Percentiles rank a stretch among this genome's conserved stretches.
phyloP scores from a whole-genome alignment of 805 yeast species.

The Myxozyma neglecta region DNA sequence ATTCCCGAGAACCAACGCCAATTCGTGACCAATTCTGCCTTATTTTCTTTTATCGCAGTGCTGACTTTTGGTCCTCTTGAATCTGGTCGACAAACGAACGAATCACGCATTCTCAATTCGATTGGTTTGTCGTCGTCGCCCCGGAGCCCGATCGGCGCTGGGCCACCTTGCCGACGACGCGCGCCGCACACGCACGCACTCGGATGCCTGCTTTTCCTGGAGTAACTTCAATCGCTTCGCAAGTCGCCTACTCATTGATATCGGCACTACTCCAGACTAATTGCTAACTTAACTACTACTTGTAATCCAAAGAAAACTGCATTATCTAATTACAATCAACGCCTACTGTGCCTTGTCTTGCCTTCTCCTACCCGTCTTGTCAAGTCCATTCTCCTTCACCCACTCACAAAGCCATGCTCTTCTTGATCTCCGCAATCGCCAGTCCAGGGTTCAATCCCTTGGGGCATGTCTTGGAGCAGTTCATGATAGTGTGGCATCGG shows the following conservation, averaged over 20 bases:
- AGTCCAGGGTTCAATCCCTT: slow-evolving; percentile 97
- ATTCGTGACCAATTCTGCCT: too few species aligned
- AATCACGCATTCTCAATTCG: too few species aligned
- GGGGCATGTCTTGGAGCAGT: slow-evolving; percentile 97
- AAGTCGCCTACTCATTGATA: too few species aligned
- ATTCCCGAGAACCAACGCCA: too few species aligned
- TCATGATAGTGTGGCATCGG: slow-evolving; percentile 94
- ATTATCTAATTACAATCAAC: neutral
- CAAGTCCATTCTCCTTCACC: neutral
- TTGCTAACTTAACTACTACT: too few species aligned
- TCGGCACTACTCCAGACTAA: too few species aligned
- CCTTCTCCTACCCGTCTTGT: neutral
- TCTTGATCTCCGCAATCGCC: slow-evolving; percentile 97
- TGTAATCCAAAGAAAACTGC: too few species aligned
- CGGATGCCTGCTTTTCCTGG: neutral
- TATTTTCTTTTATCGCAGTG: too few species aligned
- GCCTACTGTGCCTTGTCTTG: neutral
- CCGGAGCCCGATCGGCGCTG: slow-evolving; percentile 3
- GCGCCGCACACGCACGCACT: neutral
- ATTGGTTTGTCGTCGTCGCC: neutral
- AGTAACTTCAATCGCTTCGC: neutral
- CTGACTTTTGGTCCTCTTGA: too few species aligned
- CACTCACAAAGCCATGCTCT: slow-evolving; percentile 71
- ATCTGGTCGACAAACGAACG: too few species aligned
- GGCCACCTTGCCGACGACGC: neutral